A percentile compares a stretch with the other conserved stretches of the same genome.
phyloP scores from a whole-genome alignment of 176 grass and related monocot genomes.

The Raddia distichophylla region DNA sequence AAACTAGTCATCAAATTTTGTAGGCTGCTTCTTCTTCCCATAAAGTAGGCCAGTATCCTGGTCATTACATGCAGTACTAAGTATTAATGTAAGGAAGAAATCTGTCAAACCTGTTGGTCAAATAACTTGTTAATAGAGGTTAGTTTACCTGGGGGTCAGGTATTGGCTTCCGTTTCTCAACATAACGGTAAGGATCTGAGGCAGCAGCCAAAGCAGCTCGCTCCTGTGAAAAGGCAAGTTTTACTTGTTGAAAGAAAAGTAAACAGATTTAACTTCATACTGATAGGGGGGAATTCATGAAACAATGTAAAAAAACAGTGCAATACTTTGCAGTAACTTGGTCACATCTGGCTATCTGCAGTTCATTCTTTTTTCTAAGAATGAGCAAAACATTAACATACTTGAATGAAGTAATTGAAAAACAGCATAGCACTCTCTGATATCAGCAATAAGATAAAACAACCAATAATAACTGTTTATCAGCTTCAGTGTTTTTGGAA shows the following conservation, averaged over 20 bases:
- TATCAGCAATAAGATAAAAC: background rate
- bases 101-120: background rate
- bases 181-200: constrained; percentile 79
- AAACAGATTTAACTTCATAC: constrained; percentile 8
- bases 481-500: too few relatives aligned
- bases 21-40: constrained; percentile 77
- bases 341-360: background rate
- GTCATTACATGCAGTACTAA: constrained; percentile 35
- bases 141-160: constrained; percentile 85
- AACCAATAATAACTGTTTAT: too few relatives aligned
- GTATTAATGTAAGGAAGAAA: constrained; percentile 36
- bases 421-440: background rate
- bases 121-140: background rate
- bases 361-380: background rate
- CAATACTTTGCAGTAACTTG: background rate
- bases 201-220: constrained; percentile 81
- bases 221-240: constrained; percentile 46
- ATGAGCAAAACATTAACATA: background rate
- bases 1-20: constrained; percentile 52
- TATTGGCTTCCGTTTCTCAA: constrained; percentile 95
- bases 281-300: background rate
- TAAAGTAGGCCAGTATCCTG: constrained; percentile 89
- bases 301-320: background rate
- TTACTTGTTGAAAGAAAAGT: background rate
- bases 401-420: background rate